Percentiles rank a stretch among this genome's conserved stretches.
Evolutionary conservation across 1,139 yeast genomes (phyloP).

Genomic region (Zygosaccharomyces sapae): DNA sequence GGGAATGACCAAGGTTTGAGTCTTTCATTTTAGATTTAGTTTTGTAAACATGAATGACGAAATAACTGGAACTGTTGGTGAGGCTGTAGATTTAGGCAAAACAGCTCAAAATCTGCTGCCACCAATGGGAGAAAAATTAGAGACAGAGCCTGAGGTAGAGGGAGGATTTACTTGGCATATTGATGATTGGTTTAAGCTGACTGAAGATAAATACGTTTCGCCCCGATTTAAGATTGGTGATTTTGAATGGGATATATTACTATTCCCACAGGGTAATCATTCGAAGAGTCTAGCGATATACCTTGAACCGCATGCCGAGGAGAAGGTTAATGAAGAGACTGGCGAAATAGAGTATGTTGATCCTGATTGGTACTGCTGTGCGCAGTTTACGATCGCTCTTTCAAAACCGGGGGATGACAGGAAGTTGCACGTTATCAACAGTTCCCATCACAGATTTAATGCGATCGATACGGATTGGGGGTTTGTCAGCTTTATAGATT

Average conservation of each 20-base stretch:
- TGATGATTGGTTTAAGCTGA: constrained; percentile 55
- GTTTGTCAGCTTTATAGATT: constrained; percentile 69
- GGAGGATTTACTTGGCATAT: constrained; percentile 68
- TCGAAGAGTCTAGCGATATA: constrained; percentile 54
- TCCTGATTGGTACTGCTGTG: constrained; percentile 76
- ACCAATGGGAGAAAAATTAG: constrained; percentile 34
- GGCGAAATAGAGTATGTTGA: constrained; percentile 40
- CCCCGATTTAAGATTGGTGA: constrained; percentile 62
- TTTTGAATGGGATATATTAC: constrained; percentile 65
- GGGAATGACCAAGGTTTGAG: neutral
- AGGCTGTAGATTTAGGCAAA: constrained; percentile 27
- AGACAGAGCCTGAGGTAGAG: constrained; percentile 36
- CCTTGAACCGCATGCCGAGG: constrained; percentile 46
- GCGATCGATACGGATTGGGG: constrained; percentile 92
- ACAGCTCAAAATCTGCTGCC: constrained; percentile 35
- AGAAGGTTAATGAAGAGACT: constrained; percentile 25
- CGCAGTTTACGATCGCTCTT: constrained; percentile 80
- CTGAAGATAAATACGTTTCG: constrained; percentile 45
- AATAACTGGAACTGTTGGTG: constrained; percentile 20
- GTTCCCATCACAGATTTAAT: constrained; percentile 78
- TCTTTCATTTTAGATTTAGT: neutral
- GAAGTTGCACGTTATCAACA: constrained; percentile 52
- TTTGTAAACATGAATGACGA: constrained; percentile 12
- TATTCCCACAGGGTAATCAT: constrained; percentile 73
- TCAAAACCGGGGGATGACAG: constrained; percentile 75